These are phyloP conservation scores for Poa annua DNA, from an alignment of 176 grass and related monocot genomes.

Conservation along the genomic window DNA sequence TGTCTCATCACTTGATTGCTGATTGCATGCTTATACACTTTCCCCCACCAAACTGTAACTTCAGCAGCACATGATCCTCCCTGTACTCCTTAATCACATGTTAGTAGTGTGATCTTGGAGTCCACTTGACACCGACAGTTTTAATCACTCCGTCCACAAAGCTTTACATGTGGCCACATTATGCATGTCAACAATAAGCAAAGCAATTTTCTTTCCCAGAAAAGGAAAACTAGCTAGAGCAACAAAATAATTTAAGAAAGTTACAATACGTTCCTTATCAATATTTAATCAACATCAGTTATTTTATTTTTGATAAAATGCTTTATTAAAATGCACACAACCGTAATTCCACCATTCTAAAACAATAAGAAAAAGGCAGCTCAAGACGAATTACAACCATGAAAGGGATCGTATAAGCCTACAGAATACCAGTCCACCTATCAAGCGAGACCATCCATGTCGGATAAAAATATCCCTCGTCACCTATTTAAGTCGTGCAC, in stretches of 20 bases:
- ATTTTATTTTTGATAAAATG: background rate
- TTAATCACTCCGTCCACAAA: background rate
- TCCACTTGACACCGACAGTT: background rate
- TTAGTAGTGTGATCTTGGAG: background rate
- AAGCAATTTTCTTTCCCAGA: constrained; percentile 4
- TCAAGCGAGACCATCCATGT: too few species aligned
- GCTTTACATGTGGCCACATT: constrained; percentile 4
- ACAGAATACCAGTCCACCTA: too few species aligned
- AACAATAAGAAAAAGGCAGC: too few species aligned
- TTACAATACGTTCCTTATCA: background rate
- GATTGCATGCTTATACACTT: background rate
- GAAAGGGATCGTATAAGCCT: too few species aligned
- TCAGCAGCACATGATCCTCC: background rate
- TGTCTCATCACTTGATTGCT: background rate
- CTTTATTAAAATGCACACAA: too few species aligned
- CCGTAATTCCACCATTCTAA: too few species aligned
- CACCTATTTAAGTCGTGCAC: too few species aligned
- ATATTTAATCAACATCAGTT: background rate
- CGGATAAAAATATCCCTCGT: too few species aligned
- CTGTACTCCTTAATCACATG: background rate
- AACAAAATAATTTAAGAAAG: background rate
- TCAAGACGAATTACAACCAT: too few species aligned
- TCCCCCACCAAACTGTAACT: background rate
- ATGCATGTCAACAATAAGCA: background rate
- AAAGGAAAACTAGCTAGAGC: background rate